Conservation (phyloP, 768 basidiomycete genomes). For the Melanogaster broomeanus region DNA sequence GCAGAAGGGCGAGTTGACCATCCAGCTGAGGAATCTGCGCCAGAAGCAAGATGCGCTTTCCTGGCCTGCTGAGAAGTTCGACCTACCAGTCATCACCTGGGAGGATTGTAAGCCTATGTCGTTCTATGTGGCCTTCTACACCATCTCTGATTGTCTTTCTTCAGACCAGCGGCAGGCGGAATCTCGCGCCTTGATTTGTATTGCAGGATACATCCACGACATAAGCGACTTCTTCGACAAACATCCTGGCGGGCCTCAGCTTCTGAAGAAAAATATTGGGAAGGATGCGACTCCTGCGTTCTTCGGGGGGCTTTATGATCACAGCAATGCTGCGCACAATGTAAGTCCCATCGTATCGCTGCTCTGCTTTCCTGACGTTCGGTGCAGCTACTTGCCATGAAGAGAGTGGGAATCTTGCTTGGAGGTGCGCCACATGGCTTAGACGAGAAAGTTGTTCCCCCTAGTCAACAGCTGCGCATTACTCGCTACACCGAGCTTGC, state of each 20-base stretch:
- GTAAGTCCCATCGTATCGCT: constrained; percentile 36
- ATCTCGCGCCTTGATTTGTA: constrained; percentile 78
- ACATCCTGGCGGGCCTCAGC: constrained; percentile 84
- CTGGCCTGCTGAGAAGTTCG: constrained; percentile 74
- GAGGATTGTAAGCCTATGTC: constrained; percentile 61
- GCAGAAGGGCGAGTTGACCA: constrained; percentile 83
- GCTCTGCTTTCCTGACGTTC: not conserved
- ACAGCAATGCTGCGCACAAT: constrained; percentile 82
- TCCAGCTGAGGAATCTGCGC: constrained; percentile 84
- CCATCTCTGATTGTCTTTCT: not conserved
- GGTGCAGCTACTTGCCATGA: constrained; percentile 32
- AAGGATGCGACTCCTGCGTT: constrained; percentile 90
- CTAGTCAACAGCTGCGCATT: constrained; percentile 64
- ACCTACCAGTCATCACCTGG: constrained; percentile 85
- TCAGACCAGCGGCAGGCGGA: constrained; percentile 74
- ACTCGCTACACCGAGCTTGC: constrained; percentile 53
- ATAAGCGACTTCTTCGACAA: constrained; percentile 78
- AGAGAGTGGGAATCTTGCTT: constrained; percentile 50
- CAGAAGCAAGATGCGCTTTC: constrained; percentile 68
- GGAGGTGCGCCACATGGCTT: constrained; percentile 47
- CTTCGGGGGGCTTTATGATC: constrained; percentile 87
- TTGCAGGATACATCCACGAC: constrained; percentile 91
- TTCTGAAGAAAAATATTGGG: constrained; percentile 80
- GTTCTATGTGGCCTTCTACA: not conserved
- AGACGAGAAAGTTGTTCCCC: constrained; percentile 63